Percentiles rank a stretch among this genome's conserved stretches.
These are phyloP conservation scores for Fusarium sarcochroum DNA, from an alignment of 2,329 filamentous ascomycete genomes.

Conservation along the genomic window DNA sequence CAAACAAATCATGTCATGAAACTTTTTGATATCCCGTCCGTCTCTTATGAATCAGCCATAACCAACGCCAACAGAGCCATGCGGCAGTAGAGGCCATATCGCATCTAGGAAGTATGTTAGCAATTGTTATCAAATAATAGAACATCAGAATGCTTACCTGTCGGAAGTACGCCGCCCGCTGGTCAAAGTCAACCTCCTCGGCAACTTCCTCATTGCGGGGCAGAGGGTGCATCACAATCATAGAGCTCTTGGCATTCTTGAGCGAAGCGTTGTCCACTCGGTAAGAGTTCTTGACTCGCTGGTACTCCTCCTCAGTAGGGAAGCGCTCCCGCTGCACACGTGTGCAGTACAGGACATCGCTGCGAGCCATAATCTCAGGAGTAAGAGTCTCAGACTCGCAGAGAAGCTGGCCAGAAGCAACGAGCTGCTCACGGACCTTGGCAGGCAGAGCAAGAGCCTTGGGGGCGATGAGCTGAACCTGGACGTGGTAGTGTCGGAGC, in stretches of 20 bases:
- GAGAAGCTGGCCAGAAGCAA: constrained; percentile 81
- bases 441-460: constrained; percentile 81
- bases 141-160: constrained; percentile 76
- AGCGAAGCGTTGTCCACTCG: constrained; percentile 91
- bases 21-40: constrained; percentile 38
- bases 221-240: constrained; percentile 95
- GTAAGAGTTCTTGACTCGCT: constrained; percentile 89
- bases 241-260: constrained; percentile 90
- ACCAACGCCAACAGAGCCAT: constrained; percentile 97
- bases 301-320: constrained; percentile 83
- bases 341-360: constrained; percentile 96
- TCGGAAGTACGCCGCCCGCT: constrained; percentile 97
- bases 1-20: constrained; percentile 30
- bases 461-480: constrained; percentile 91
- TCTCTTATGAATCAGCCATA: constrained; percentile 66
- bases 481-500: constrained; percentile 94
- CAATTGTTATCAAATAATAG: background rate
- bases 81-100: constrained; percentile 96
- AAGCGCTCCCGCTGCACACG: constrained; percentile 98
- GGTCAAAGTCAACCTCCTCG: constrained; percentile 98
- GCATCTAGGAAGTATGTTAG: constrained; percentile 75
- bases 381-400: constrained; percentile 84
- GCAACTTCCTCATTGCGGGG: constrained; percentile 94
- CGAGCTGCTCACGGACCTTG: constrained; percentile 80
- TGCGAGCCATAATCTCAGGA: constrained; percentile 85